phyloP scores from a whole-genome alignment of 345 rosid genomes.

The Carallia brachiata region DNA sequence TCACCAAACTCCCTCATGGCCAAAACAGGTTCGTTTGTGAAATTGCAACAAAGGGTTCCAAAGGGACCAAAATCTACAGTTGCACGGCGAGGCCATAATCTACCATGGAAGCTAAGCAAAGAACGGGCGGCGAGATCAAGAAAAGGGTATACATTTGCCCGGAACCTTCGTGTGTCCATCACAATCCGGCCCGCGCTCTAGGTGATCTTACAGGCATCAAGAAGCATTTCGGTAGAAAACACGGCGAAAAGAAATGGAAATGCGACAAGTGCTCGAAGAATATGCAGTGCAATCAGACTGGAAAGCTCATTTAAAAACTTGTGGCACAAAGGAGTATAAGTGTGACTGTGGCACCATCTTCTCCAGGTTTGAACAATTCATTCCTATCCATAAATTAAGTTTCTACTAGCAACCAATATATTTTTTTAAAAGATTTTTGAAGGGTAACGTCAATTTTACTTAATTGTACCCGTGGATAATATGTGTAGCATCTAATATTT shows the following conservation, averaged over 20 bases:
- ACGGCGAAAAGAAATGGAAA: constrained; percentile 69
- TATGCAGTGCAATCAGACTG: constrained; percentile 66
- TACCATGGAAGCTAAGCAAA: constrained; percentile 43
- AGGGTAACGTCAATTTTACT: no score
- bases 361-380: constrained; percentile 39
- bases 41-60: constrained; percentile 33
- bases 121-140: constrained; percentile 17
- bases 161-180: constrained; percentile 54
- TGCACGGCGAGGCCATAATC: constrained; percentile 35
- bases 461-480: no score
- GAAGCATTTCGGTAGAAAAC: constrained; percentile 70
- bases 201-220: constrained; percentile 73
- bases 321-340: constrained; percentile 63
- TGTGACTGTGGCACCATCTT: constrained; percentile 66
- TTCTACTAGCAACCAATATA: neutral
- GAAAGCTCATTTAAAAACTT: constrained; percentile 70
- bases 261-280: constrained; percentile 62
- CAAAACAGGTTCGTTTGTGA: constrained; percentile 31
- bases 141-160: constrained; percentile 69
- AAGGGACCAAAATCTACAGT: constrained; percentile 35
- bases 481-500: no score
- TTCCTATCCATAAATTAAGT: neutral
- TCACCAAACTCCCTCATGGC: constrained; percentile 27
- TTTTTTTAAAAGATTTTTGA: no score
- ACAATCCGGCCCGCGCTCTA: constrained; percentile 59